Conservation (phyloP, 1,284 basidiomycete species). For the Cryptococcus amylolentus region DNA sequence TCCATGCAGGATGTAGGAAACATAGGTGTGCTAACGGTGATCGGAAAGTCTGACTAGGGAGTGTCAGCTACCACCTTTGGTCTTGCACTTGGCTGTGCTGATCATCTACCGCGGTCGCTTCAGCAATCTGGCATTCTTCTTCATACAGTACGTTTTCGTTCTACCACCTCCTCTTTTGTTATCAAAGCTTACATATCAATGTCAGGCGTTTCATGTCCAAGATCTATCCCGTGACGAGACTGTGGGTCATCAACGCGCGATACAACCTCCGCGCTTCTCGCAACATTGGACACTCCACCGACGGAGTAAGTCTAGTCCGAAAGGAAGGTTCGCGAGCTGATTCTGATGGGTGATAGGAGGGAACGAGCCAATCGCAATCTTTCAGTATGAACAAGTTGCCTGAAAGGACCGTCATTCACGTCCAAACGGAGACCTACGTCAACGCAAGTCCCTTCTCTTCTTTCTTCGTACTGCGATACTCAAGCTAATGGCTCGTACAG, state of each 20-base stretch:
- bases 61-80: conserved; percentile 3
- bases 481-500: no score
- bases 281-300: neutral
- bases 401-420: neutral
- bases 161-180: no score
- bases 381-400: neutral
- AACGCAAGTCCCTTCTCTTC: neutral
- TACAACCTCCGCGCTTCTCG: neutral
- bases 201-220: neutral
- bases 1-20: no score
- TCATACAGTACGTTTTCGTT: neutral
- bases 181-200: neutral
- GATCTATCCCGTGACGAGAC: neutral
- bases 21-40: neutral
- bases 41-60: neutral
- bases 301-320: no score
- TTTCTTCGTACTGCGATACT: no score
- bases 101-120: neutral
- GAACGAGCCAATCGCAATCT: neutral
- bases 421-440: conserved; percentile 2
- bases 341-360: neutral
- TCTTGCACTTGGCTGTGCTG: neutral
- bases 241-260: neutral
- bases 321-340: no score
- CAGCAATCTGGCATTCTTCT: neutral